Evolutionary conservation across 139 green algal species (phyloP).

Genomic region (Penium margaritaceum): DNA sequence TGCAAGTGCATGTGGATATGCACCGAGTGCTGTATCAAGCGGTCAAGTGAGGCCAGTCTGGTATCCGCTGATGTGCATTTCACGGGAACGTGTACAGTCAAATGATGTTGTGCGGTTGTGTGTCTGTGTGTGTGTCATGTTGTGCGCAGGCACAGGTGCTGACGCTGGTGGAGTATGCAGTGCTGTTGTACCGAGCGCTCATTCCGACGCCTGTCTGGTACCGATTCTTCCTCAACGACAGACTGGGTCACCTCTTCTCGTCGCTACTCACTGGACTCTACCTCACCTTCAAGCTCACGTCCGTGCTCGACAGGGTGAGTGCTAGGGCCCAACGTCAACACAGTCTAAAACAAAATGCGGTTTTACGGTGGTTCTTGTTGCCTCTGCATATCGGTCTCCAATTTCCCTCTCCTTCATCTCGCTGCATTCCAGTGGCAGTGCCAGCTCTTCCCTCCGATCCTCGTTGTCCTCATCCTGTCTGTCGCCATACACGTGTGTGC

Average conservation of each 20-base stretch:
- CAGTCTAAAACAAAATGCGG: too few relatives aligned
- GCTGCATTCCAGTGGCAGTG: background rate
- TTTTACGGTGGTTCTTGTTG: too few relatives aligned
- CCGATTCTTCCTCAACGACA: constrained; percentile 34
- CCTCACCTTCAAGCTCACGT: constrained; percentile 53
- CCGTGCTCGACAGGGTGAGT: constrained; percentile 38
- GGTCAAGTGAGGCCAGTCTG: too few relatives aligned
- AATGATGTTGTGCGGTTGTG: too few relatives aligned
- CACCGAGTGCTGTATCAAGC: too few relatives aligned
- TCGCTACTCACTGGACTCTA: constrained; percentile 53
- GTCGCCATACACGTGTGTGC: background rate
- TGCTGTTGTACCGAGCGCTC: constrained; percentile 50
- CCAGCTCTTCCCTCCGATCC: background rate
- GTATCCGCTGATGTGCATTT: too few relatives aligned
- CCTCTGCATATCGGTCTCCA: too few relatives aligned
- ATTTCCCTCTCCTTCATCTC: too few relatives aligned
- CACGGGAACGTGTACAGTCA: too few relatives aligned
- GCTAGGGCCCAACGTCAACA: background rate
- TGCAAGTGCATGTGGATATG: too few relatives aligned
- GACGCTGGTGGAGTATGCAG: constrained; percentile 53
- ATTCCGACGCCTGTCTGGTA: constrained; percentile 59
- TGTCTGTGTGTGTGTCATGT: too few relatives aligned
- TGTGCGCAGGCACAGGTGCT: constrained; percentile 49
- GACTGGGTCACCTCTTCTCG: constrained; percentile 27
- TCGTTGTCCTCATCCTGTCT: background rate